A percentile compares a stretch with the other conserved stretches of the same genome.
Evolutionary conservation across 805 yeast species (phyloP).

Genomic region (Candida oleophila): DNA sequence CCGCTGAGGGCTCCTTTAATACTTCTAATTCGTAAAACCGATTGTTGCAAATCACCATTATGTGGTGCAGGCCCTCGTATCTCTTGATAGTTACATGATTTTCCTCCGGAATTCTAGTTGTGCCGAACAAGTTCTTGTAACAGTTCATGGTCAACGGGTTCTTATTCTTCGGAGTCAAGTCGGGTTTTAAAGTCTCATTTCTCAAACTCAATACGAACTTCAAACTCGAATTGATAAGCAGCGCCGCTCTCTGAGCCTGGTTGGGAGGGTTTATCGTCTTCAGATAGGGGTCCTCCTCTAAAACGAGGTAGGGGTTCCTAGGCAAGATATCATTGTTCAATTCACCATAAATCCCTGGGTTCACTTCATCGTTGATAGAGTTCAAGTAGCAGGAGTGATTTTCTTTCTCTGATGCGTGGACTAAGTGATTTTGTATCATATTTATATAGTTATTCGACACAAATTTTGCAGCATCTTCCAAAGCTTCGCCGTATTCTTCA

Average conservation of each 20-base stretch:
- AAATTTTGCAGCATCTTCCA: slow-evolving; percentile 45
- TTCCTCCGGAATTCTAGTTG: slow-evolving; percentile 51
- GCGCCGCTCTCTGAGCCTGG: slow-evolving; percentile 69
- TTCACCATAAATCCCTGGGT: slow-evolving; percentile 63
- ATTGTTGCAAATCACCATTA: slow-evolving; percentile 49
- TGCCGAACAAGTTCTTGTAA: slow-evolving; percentile 64
- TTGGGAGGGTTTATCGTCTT: slow-evolving; percentile 54
- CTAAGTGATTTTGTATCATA: slow-evolving; percentile 54
- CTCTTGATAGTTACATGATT: slow-evolving; percentile 40
- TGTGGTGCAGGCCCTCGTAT: slow-evolving; percentile 44
- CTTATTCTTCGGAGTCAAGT: slow-evolving; percentile 49
- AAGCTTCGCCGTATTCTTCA: slow-evolving; percentile 50
- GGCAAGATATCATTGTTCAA: slow-evolving; percentile 68
- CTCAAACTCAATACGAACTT: slow-evolving; percentile 64
- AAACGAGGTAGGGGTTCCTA: slow-evolving; percentile 70
- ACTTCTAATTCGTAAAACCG: slow-evolving; percentile 53
- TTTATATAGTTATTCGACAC: slow-evolving; percentile 39
- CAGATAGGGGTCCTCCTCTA: slow-evolving; percentile 72
- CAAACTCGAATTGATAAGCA: slow-evolving; percentile 61
- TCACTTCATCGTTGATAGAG: slow-evolving; percentile 45
- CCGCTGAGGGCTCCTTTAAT: slow-evolving; percentile 27
- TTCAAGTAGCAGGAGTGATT: slow-evolving; percentile 53
- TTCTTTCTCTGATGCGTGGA: slow-evolving; percentile 43
- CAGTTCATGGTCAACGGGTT: slow-evolving; percentile 66
- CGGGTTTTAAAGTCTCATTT: slow-evolving; percentile 54